Evolutionary conservation across 208 protist genomes (phyloP).

Genomic region (Crithidia expoeki): DNA sequence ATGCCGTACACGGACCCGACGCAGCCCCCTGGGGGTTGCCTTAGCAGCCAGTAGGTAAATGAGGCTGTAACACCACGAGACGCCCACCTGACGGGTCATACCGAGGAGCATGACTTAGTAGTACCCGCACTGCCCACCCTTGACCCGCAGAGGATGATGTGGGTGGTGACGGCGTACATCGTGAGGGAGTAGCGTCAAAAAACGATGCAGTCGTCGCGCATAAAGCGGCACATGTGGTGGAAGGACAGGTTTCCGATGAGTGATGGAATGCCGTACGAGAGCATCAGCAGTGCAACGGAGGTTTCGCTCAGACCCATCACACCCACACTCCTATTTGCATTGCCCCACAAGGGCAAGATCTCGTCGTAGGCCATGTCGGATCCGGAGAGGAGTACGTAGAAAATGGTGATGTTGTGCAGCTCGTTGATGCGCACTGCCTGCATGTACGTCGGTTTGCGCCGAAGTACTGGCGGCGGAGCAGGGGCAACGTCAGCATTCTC

Average conservation of each 20-base stretch:
- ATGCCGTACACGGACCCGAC: constrained; percentile 61
- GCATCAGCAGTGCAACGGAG: constrained; percentile 46
- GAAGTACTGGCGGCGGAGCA: neutral
- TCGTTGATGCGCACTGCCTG: constrained; percentile 38
- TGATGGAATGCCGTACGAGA: constrained; percentile 42
- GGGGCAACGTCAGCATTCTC: neutral
- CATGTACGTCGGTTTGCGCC: constrained; percentile 37
- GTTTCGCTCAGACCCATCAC: constrained; percentile 46
- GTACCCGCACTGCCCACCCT: constrained; percentile 20
- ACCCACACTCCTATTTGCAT: constrained; percentile 37
- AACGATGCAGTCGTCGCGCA: constrained; percentile 30
- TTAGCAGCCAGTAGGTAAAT: constrained; percentile 53
- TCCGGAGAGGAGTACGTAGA: constrained; percentile 55
- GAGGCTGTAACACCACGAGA: constrained; percentile 51
- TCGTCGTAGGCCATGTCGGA: constrained; percentile 65
- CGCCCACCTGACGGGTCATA: constrained; percentile 34
- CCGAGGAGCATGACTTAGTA: constrained; percentile 49
- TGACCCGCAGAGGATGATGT: constrained; percentile 29
- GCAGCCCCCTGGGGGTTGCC: constrained; percentile 42
- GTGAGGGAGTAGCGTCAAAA: constrained; percentile 11
- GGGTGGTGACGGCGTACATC: constrained; percentile 18
- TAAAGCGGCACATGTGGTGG: constrained; percentile 23
- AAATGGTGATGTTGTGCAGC: constrained; percentile 47
- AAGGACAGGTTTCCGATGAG: constrained; percentile 61
- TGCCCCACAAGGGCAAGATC: constrained; percentile 67